Evolutionary conservation across 2,329 filamentous ascomycete species (phyloP).

Genomic region (Paraconiothyrium brasiliense): DNA sequence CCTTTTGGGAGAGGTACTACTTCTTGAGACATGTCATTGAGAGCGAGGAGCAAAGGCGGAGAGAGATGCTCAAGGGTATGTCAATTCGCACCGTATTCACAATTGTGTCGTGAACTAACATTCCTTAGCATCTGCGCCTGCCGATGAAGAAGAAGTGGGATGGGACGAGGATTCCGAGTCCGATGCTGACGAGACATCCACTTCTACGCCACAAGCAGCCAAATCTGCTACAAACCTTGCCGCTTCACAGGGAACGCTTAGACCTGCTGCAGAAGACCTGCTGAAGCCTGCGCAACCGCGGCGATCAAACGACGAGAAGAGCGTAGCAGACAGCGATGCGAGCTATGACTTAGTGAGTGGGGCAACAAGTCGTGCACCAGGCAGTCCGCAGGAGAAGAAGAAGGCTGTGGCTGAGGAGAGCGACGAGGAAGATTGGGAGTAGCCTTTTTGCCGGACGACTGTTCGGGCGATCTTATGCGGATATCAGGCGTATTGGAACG

Average conservation of each 20-base stretch:
- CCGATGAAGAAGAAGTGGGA: constrained; percentile 76
- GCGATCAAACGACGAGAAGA: constrained; percentile 76
- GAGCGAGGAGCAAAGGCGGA: constrained; percentile 86
- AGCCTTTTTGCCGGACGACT: constrained; percentile 15
- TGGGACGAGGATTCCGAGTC: constrained; percentile 72
- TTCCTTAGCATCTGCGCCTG: constrained; percentile 64
- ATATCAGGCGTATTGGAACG: not conserved
- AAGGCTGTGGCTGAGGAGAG: constrained; percentile 64
- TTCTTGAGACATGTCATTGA: constrained; percentile 93
- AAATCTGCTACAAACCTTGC: constrained; percentile 33
- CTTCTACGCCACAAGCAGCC: constrained; percentile 22
- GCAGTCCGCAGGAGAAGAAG: constrained; percentile 66
- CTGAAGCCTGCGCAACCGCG: constrained; percentile 70
- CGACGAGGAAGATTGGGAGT: constrained; percentile 83
- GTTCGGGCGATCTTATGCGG: not conserved
- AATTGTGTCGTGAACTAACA: constrained; percentile 11
- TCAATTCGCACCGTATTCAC: not conserved
- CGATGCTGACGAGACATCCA: constrained; percentile 22
- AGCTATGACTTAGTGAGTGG: constrained; percentile 92
- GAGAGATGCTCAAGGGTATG: constrained; percentile 90
- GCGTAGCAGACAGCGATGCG: constrained; percentile 89
- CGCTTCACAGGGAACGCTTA: constrained; percentile 52
- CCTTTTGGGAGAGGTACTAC: constrained; percentile 96
- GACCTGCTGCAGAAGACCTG: constrained; percentile 38
- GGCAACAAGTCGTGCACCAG: constrained; percentile 78